Evolutionary conservation across 768 basidiomycete genomes (phyloP), one percentile per base, ranked within the genome.

Genomic region (Tricholoma flavovirens): DNA sequence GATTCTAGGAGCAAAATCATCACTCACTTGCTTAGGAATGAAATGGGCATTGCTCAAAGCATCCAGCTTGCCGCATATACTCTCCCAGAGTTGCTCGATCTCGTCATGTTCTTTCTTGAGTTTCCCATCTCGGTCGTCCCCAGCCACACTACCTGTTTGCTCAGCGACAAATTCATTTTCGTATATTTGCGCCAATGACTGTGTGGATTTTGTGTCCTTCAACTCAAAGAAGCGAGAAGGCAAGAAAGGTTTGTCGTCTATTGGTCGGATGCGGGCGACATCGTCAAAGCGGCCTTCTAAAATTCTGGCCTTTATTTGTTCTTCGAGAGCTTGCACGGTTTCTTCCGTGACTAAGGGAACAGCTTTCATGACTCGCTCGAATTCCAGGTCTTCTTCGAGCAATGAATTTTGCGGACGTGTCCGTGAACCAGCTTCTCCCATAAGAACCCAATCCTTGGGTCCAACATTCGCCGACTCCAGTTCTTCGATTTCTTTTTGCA

Each of bases 31-130:
- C 70, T 98, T 98, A 1, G 96, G 97, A 14, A 91, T 88, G 68
- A 93, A 98, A 69, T 98, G 92, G 1, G 94, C 86, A 66, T 98
- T 98, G 68, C 90, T 91, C 33, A 98, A 74, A 17, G 96, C 93
- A 71, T 98, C 97, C 33, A 98, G 76, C 67, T 96, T 97, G 45
- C 80, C 75, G 56, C 86, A 91, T 33, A 99, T 87, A 46, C 79
- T 81, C 54, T 92, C 90, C 92, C 96, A 98, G 9, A 86, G 62
- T 50, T 76, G 74, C 55, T 89, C 86, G 52, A 98, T 85, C 68
- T 90, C 94, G 12, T 86, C 83, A 68, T 98, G 96, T 68, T 97
- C 92, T 66, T 90, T 88, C 66, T 80, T 75, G 35, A 98, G 75
- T 68, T 91, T 94, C 17, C 88, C 93, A 61, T 98, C 95, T 6